These are phyloP conservation scores for Marasmius fiardii DNA, from an alignment of 1,284 basidiomycete species.

Conservation along the genomic window DNA sequence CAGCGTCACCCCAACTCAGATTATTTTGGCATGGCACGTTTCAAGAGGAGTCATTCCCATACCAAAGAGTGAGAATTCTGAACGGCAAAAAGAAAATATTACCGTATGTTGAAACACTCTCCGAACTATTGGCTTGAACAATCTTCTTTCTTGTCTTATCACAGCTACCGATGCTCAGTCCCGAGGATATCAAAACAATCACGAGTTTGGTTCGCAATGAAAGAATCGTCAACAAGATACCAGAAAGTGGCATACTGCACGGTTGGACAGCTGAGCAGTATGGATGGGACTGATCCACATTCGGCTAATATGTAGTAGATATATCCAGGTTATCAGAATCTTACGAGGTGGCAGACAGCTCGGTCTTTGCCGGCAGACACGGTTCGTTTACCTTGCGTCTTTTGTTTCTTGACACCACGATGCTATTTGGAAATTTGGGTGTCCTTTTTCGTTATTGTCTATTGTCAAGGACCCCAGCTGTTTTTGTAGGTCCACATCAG, in stretches of 20 bases:
- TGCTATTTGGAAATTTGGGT: no score
- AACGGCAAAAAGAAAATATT: slow-evolving; percentile 19
- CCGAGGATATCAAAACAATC: slow-evolving; percentile 12
- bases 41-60: slow-evolving; percentile 16
- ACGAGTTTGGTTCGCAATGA: slow-evolving; percentile 6
- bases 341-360: no score
- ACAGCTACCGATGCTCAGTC: not conserved
- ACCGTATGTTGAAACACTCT: slow-evolving; percentile 5
- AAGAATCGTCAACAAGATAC: not conserved
- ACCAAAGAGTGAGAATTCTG: slow-evolving; percentile 19
- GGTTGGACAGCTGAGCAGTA: slow-evolving; percentile 10
- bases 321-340: no score
- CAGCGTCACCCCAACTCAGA: slow-evolving; percentile 17
- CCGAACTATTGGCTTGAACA: no score
- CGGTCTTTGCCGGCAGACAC: no score
- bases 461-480: no score
- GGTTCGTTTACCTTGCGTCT: no score
- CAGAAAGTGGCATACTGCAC: slow-evolving; percentile 3
- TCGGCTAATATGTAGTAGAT: no score
- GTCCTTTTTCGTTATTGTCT: no score
- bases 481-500: no score
- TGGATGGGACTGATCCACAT: slow-evolving; percentile 6
- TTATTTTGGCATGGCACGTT: slow-evolving; percentile 21
- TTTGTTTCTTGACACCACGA: no score
- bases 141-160: no score